Evolutionary conservation across 805 yeast genomes (phyloP).

Genomic region (Ogataea methanolica): DNA sequence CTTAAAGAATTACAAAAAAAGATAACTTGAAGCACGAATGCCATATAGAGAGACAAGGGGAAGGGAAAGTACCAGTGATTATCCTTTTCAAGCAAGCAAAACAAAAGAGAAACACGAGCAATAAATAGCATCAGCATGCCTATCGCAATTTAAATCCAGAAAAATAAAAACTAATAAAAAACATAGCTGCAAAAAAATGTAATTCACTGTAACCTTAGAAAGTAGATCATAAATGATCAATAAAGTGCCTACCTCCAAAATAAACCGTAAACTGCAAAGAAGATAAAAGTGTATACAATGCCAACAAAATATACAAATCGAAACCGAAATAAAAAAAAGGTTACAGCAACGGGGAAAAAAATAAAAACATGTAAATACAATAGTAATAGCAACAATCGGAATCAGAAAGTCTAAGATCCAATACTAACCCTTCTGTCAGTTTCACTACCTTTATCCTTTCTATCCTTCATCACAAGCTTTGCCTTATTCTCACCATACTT

Average conservation of each 20-base stretch:
- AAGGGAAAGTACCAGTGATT: too few relatives aligned
- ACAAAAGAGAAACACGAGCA: too few relatives aligned
- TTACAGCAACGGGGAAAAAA: neutral
- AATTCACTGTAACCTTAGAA: too few relatives aligned
- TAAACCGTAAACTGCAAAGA: neutral
- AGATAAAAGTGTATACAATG: neutral
- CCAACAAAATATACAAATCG: neutral
- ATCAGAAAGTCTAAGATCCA: constrained; percentile 2
- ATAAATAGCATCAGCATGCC: too few relatives aligned
- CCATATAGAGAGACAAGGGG: too few relatives aligned
- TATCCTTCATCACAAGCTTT: constrained; percentile 35
- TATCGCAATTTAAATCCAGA: too few relatives aligned
- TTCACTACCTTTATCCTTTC: constrained; percentile 22
- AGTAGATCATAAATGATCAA: too few relatives aligned
- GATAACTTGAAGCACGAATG: too few relatives aligned
- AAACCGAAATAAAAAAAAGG: neutral
- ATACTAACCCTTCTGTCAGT: constrained; percentile 28
- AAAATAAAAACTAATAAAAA: too few relatives aligned
- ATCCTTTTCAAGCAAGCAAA: too few relatives aligned
- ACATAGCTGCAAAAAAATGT: too few relatives aligned
- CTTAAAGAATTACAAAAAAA: too few relatives aligned
- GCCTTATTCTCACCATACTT: constrained; percentile 51
- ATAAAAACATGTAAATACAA: neutral
- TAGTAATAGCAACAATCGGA: neutral
- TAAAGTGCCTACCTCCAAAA: neutral